These are phyloP conservation scores for Metrosideros polymorpha DNA, from an alignment of 441 rosid genomes.

Conservation along the genomic window DNA sequence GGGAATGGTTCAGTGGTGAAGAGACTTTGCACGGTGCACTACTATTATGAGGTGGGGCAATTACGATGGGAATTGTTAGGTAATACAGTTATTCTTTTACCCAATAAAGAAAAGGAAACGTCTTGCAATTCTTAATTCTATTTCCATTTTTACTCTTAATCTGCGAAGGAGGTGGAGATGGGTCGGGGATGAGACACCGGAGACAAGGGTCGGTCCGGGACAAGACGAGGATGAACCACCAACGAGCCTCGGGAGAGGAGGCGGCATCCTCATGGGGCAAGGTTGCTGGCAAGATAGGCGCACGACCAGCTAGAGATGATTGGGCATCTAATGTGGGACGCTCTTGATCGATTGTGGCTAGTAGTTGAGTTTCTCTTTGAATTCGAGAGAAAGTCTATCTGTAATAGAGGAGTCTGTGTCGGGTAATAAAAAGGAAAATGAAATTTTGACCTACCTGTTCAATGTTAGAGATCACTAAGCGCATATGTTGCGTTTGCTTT, in stretches of 20 bases:
- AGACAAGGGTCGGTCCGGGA: neutral
- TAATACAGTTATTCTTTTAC: neutral
- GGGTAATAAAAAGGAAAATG: too few relatives aligned
- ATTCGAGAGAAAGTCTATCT: neutral
- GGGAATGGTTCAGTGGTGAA: neutral
- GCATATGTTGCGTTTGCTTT: too few relatives aligned
- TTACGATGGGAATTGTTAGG: neutral
- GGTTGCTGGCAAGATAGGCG: accelerated
- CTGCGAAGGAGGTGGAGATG: neutral
- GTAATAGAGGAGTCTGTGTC: too few relatives aligned
- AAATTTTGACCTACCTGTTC: too few relatives aligned
- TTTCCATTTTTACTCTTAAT: neutral
- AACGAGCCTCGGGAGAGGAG: neutral
- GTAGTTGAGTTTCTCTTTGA: accelerated
- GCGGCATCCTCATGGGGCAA: accelerated
- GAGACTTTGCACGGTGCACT: neutral
- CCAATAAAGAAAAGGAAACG: neutral
- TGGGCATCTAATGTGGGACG: accelerated
- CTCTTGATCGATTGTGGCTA: accelerated
- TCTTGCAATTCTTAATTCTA: too few relatives aligned
- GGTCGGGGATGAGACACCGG: neutral
- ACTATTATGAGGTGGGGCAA: neutral
- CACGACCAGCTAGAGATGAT: accelerated
- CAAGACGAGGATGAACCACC: neutral
- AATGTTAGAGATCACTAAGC: too few relatives aligned